Conservation (phyloP, 768 basidiomycete species). For the Russula olivacea region DNA sequence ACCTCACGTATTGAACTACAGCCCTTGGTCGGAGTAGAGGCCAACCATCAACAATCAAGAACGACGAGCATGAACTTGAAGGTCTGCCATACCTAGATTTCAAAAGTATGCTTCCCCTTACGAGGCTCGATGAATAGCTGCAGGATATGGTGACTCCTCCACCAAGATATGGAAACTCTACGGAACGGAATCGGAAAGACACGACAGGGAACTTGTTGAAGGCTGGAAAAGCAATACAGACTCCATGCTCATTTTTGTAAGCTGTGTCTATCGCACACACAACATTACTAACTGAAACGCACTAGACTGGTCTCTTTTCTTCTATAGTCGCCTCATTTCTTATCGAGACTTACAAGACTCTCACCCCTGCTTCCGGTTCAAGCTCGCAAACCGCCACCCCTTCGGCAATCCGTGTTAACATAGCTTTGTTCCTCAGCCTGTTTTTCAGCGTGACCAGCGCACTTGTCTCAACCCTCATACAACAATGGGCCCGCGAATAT, state of each 20-base stretch:
- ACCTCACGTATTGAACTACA: neutral
- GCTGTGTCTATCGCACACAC: neutral
- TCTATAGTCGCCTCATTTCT: neutral
- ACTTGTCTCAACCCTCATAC: conserved; percentile 8
- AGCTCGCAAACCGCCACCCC: neutral
- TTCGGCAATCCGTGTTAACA: conserved; percentile 11
- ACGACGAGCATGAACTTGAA: neutral
- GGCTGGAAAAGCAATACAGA: conserved; percentile 19
- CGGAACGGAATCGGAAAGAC: conserved; percentile 11
- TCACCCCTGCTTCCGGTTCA: conserved; percentile 6
- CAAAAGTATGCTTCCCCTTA: neutral
- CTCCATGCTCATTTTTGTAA: conserved; percentile 20
- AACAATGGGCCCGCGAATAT: conserved; percentile 19
- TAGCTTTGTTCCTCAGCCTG: conserved; percentile 17
- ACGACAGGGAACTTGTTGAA: conserved; percentile 14
- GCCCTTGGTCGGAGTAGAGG: neutral
- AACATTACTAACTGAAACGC: neutral
- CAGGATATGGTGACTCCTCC: conserved; percentile 1
- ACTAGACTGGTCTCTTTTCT: neutral
- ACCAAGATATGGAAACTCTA: conserved; percentile 15
- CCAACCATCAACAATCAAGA: neutral
- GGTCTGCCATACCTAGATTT: neutral
- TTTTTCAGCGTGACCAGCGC: conserved; percentile 14
- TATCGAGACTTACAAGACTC: conserved; percentile 18
- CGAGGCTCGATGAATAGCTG: neutral